Evolutionary conservation across 2,329 filamentous ascomycete genomes (phyloP).

Genomic region (Apiospora aurea): DNA sequence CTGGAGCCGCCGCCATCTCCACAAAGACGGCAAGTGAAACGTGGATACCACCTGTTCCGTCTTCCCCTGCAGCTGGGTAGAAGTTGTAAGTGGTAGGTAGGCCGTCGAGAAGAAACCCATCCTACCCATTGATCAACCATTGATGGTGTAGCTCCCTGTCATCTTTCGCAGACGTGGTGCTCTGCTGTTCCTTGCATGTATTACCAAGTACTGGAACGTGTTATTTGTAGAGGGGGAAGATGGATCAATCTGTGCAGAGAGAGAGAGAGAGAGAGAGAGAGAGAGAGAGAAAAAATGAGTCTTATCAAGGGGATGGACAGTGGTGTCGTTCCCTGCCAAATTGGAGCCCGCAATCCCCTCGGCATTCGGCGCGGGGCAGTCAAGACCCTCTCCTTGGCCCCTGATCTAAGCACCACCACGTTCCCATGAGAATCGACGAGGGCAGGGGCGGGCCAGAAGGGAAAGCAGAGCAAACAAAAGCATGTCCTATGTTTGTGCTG

Average conservation of each 20-base stretch:
- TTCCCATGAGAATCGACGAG: neutral
- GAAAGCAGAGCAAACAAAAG: too few relatives aligned
- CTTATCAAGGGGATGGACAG: constrained; percentile 55
- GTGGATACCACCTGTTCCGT: neutral
- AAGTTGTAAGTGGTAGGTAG: neutral
- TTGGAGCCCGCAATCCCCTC: neutral
- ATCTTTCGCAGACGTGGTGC: neutral
- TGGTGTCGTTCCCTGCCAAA: neutral
- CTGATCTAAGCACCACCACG: neutral
- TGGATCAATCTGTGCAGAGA: neutral
- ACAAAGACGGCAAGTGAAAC: constrained; percentile 6
- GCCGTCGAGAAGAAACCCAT: too few relatives aligned
- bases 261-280: neutral
- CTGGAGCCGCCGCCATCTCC: neutral
- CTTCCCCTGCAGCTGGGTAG: neutral
- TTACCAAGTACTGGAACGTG: neutral
- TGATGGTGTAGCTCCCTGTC: neutral
- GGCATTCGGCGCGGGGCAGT: constrained; percentile 3
- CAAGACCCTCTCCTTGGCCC: neutral
- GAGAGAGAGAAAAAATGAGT: neutral
- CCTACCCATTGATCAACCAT: neutral
- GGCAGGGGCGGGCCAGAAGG: neutral
- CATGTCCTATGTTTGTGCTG: too few relatives aligned
- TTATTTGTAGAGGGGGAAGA: neutral
- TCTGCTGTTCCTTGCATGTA: neutral